Evolutionary conservation across 805 yeast genomes (phyloP).

Genomic region (Kluyveromyces starmeri): DNA sequence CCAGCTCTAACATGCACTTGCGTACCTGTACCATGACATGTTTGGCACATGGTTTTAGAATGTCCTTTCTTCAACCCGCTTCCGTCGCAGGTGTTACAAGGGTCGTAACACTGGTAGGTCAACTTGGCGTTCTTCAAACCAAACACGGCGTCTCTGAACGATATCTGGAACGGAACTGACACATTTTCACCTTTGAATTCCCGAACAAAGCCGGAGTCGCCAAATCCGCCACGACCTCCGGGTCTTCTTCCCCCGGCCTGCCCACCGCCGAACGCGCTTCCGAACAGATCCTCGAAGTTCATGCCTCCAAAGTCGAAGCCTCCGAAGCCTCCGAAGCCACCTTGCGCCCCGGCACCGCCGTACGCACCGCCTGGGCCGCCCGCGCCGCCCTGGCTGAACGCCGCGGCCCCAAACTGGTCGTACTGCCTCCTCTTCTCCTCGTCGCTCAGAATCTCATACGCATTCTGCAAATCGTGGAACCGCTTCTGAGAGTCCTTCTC

Average conservation of each 20-base stretch:
- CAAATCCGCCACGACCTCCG: slow-evolving; percentile 22
- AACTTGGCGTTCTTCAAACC: slow-evolving; percentile 60
- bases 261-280: slow-evolving; percentile 57
- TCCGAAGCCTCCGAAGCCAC: slow-evolving; percentile 17
- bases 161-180: slow-evolving; percentile 64
- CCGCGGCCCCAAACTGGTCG: slow-evolving; percentile 86
- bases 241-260: slow-evolving; percentile 38
- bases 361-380: slow-evolving; percentile 41
- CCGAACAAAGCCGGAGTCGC: slow-evolving; percentile 36
- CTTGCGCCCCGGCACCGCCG: slow-evolving; percentile 36
- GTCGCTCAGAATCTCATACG: slow-evolving; percentile 85
- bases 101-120: slow-evolving; percentile 62
- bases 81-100: slow-evolving; percentile 76
- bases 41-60: slow-evolving; percentile 65
- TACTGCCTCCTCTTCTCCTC: slow-evolving; percentile 78
- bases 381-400: slow-evolving; percentile 58
- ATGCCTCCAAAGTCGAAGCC: slow-evolving; percentile 45
- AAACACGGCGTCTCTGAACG: slow-evolving; percentile 80
- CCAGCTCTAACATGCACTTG: slow-evolving; percentile 83
- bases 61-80: slow-evolving; percentile 70
- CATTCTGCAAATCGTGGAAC: slow-evolving; percentile 89
- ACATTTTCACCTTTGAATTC: slow-evolving; percentile 86
- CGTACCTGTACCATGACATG: slow-evolving; percentile 93
- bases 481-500: slow-evolving; percentile 78
- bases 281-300: slow-evolving; percentile 39